phyloP scores from a whole-genome alignment of 768 basidiomycete genomes.

The Amanita thiersii region DNA sequence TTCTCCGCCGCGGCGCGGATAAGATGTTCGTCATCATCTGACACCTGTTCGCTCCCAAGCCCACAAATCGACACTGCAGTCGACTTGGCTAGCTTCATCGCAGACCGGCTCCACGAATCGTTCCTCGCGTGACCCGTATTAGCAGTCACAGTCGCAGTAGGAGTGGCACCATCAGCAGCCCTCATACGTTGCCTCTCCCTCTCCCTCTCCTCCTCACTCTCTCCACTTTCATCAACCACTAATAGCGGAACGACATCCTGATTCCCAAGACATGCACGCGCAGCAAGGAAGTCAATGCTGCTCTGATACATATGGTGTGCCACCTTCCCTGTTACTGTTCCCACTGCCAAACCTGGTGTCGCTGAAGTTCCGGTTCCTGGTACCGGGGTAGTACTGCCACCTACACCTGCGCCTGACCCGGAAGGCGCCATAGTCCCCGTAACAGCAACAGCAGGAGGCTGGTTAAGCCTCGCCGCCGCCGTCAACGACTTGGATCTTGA shows the following conservation, averaged over 20 bases:
- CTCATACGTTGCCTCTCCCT: not conserved
- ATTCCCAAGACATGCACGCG: slow-evolving; percentile 57
- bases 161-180: slow-evolving; percentile 2
- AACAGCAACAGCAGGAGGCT: too few species aligned
- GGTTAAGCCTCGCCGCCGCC: not conserved
- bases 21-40: slow-evolving; percentile 7
- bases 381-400: too few species aligned
- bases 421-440: too few species aligned
- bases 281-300: slow-evolving; percentile 54
- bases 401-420: too few species aligned
- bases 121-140: slow-evolving; percentile 26
- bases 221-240: slow-evolving; percentile 5
- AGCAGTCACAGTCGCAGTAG: not conserved
- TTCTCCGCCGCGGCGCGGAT: not conserved
- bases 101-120: slow-evolving; percentile 36
- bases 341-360: too few species aligned
- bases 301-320: slow-evolving; percentile 20
- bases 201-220: not conserved
- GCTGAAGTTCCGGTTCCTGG: too few species aligned
- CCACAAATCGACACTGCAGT: slow-evolving; percentile 21
- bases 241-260: slow-evolving; percentile 46
- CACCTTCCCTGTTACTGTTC: slow-evolving; percentile 14
- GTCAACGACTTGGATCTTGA: slow-evolving; percentile 53
- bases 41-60: too few species aligned
- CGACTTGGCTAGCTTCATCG: slow-evolving; percentile 30